Evolutionary conservation across 495 filamentous ascomycete genomes (phyloP), one percentile per base, ranked within the genome.

Genomic region (Amphirosellinia nigrospora): DNA sequence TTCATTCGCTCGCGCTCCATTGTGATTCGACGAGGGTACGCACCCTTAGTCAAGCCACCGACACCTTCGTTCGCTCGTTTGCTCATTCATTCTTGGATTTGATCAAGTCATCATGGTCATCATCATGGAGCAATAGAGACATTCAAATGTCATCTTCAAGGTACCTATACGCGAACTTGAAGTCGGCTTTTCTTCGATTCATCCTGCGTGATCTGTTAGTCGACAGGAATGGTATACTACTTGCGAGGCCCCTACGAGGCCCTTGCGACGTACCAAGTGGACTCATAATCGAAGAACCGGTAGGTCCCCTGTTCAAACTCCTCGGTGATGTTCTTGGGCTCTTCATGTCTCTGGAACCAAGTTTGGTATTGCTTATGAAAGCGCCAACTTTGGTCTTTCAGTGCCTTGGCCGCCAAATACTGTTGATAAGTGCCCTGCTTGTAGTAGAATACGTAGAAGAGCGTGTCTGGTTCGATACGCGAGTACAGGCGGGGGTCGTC

Each of bases 401-500:
- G 82, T 23, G 96, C 92, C 80, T 97, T 97, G 6, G 96, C 96
- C 0, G 96, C 93, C n/a, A 99, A 85, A 74, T 94, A 98, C 77
- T 99, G 96, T 76, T 98, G 94, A 77, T 97, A 96, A 0, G 94
- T 93, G 23, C 93, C 93, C 75, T 99, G 96, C 28, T 94, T 92
- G 83, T 99, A 99, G 83, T 99, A 99, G 81, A 99, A 99, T 62
- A 97, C 91, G 79, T 98, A 99, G 80, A 99, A 99, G n/a, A 99
- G 86, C 2, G 94, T 94, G 74, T 99, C 96, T 4, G 94, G 93
- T 71, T 99, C 96, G 60, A 98, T 94, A 39, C 92, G 87, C 28
- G 88, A 86, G 79, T 97, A 99, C 50, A 99, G 82, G 15, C 90
- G 85, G 4, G 93, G 93, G 77, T 99, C 94, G 70, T 97, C 93